Conservation (phyloP, 2,329 filamentous ascomycete genomes). For the Neofusicoccum kwambonambiense region DNA sequence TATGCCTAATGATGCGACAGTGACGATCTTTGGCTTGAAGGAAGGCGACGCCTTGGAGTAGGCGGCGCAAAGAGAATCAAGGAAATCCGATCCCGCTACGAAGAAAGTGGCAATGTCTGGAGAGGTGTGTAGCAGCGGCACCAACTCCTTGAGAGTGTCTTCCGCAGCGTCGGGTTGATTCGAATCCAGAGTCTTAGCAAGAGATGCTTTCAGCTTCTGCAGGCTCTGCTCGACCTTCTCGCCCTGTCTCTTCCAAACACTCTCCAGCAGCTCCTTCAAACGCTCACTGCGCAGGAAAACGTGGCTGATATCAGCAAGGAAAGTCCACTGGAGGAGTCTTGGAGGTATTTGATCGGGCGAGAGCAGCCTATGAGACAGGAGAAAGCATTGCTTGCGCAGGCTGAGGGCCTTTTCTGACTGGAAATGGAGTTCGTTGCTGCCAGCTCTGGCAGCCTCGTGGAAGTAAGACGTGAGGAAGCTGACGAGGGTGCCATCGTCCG, state of each 20-base stretch:
- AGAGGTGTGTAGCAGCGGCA: slow-evolving; percentile 63
- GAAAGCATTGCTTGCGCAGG: slow-evolving; percentile 64
- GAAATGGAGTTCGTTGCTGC: slow-evolving; percentile 23
- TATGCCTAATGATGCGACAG: slow-evolving; percentile 73
- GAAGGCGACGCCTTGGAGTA: slow-evolving; percentile 63
- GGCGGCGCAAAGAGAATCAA: slow-evolving; percentile 70
- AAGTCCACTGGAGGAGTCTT: slow-evolving; percentile 60
- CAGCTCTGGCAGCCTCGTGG: slow-evolving; percentile 47
- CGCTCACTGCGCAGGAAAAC: slow-evolving; percentile 65
- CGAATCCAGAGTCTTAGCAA: slow-evolving; percentile 64
- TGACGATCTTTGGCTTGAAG: slow-evolving; percentile 67
- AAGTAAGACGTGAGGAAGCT: slow-evolving; percentile 69
- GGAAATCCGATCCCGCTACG: slow-evolving; percentile 81
- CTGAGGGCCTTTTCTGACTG: slow-evolving; percentile 39
- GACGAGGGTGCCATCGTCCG: slow-evolving; percentile 58
- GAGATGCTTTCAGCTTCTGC: slow-evolving; percentile 58
- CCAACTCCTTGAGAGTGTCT: slow-evolving; percentile 57
- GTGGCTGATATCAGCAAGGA: slow-evolving; percentile 67
- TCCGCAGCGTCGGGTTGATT: slow-evolving; percentile 59
- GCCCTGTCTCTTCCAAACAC: slow-evolving; percentile 55
- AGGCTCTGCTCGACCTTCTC: slow-evolving; percentile 55
- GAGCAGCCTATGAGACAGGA: slow-evolving; percentile 61
- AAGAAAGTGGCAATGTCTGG: slow-evolving; percentile 60
- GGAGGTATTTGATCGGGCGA: slow-evolving; percentile 46
- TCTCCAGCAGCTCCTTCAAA: slow-evolving; percentile 48